Conservation (phyloP, 139 green algal species). For the Limnomonas spitsbergensis region DNA sequence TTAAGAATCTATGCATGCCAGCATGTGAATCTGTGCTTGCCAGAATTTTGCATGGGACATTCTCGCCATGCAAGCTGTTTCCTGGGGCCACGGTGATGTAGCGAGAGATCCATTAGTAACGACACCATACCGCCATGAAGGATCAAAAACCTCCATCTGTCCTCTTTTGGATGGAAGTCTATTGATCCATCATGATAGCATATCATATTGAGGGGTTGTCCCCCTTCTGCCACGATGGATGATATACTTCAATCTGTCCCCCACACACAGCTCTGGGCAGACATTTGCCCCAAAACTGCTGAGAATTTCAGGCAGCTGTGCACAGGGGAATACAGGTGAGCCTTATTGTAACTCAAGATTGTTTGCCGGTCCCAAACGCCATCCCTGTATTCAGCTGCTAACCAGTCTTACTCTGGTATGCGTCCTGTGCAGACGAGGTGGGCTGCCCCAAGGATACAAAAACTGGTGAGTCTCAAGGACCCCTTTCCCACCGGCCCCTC, state of each 20-base stretch:
- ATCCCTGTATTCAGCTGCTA: neutral
- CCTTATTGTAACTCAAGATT: neutral
- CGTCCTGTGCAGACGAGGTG: neutral
- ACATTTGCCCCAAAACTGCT: conserved; percentile 78
- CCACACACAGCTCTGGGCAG: conserved; percentile 87
- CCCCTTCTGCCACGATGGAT: no score
- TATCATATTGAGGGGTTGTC: neutral
- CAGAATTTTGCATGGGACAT: no score
- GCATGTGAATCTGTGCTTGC: neutral
- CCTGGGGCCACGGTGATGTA: no score
- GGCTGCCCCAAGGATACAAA: conserved; percentile 50
- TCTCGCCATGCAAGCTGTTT: no score
- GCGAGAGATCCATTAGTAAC: no score
- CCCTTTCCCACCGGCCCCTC: neutral
- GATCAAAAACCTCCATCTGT: no score
- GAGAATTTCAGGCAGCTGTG: conserved; percentile 92
- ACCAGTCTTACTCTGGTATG: conserved; percentile 8
- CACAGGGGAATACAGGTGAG: conserved; percentile 84
- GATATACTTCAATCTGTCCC: no score
- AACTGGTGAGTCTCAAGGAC: conserved; percentile 12
- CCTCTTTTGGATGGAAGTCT: no score
- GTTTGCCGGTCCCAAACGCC: neutral
- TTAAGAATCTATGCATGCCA: neutral
- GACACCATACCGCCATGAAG: no score
- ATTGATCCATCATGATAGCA: no score